Evolutionary conservation across 768 basidiomycete species (phyloP).

Genomic region (Trametes sanguinea): DNA sequence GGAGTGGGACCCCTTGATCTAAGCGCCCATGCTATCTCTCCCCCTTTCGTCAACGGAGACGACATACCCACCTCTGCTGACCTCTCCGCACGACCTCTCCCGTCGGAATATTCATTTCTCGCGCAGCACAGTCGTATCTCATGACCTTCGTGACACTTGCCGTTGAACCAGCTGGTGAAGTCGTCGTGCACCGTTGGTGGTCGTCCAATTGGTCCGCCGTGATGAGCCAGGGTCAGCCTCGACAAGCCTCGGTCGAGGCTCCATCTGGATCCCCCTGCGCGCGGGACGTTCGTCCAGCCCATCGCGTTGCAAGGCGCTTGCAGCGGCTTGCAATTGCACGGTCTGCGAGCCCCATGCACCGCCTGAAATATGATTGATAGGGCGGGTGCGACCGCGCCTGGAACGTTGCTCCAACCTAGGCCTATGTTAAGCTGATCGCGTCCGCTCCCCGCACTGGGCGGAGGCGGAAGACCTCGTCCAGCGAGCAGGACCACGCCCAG

Average conservation of each 20-base stretch:
- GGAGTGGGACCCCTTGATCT: neutral
- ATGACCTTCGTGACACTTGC: neutral
- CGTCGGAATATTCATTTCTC: neutral
- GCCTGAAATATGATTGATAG: neutral
- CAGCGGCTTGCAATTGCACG: neutral
- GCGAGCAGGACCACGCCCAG: neutral
- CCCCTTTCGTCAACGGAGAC: constrained; percentile 2
- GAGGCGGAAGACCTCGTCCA: constrained; percentile 5
- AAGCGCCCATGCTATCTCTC: neutral
- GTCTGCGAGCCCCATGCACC: neutral
- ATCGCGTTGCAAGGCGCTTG: neutral
- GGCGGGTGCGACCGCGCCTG: neutral
- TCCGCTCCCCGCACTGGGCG: neutral
- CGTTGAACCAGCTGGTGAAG: neutral
- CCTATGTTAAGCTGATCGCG: neutral
- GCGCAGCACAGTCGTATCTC: neutral
- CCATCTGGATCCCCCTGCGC: constrained; percentile 6
- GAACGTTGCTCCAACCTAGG: constrained; percentile 2
- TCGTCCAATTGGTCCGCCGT: neutral
- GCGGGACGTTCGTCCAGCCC: neutral
- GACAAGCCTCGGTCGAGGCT: constrained; percentile 6
- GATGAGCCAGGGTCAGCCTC: neutral
- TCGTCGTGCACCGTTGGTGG: neutral
- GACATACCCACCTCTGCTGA: neutral
- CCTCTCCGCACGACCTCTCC: neutral